phyloP scores from a whole-genome alignment of 345 rosid species.

The Dipteronia dyeriana region DNA sequence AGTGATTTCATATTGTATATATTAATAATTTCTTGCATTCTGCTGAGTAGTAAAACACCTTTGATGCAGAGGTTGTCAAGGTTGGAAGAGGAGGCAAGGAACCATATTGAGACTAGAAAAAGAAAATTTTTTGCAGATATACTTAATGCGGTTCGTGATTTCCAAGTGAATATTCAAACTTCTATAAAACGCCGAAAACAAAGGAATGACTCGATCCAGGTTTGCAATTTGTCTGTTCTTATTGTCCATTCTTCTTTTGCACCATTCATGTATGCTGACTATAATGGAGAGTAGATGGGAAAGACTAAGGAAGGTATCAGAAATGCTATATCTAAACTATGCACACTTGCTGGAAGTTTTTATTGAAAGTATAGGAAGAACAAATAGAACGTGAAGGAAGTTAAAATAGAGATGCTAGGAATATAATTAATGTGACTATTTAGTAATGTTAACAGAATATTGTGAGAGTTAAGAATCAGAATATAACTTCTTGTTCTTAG shows the following conservation, averaged over 20 bases:
- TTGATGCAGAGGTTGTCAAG: conserved; percentile 78
- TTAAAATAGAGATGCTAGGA: conserved; percentile 1
- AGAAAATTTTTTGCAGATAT: conserved; percentile 86
- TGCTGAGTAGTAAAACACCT: conserved; percentile 25
- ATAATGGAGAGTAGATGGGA: neutral
- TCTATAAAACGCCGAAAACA: conserved; percentile 89
- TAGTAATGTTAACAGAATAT: neutral
- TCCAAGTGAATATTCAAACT: conserved; percentile 78
- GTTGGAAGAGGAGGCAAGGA: conserved; percentile 86
- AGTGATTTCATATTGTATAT: neutral
- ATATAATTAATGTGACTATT: neutral
- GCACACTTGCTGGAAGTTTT: neutral
- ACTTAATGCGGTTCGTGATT: conserved; percentile 89
- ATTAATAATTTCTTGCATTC: conserved; percentile 13
- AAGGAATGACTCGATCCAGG: conserved; percentile 94
- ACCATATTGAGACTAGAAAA: conserved; percentile 72
- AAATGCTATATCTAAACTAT: conserved; percentile 7
- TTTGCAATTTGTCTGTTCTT: conserved; percentile 28
- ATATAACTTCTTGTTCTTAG: neutral
- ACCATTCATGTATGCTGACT: neutral
- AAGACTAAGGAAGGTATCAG: neutral
- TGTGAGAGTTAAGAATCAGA: conserved; percentile 1
- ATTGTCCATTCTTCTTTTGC: conserved; percentile 1
- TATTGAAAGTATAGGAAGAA: neutral
- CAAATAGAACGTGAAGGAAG: neutral